Conservation (phyloP, 345 rosid species). For the Atalantia buxifolia region DNA sequence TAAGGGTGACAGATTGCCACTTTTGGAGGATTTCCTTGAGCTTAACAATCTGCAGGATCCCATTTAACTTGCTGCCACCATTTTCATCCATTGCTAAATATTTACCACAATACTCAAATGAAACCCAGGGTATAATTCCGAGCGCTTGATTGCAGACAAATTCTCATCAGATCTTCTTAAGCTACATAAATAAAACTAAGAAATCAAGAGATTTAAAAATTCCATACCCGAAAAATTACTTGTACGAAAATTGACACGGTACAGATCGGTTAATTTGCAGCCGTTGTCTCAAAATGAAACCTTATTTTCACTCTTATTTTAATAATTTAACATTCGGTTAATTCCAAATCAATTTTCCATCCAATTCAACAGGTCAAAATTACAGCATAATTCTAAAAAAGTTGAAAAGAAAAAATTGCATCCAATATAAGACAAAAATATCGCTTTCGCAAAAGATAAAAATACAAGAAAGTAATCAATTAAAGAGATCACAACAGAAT, state of each 20-base stretch:
- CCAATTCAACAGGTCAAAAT: not conserved
- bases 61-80: constrained; percentile 54
- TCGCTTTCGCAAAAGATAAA: constrained; percentile 1
- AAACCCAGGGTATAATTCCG: constrained; percentile 22
- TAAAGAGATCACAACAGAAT: not conserved
- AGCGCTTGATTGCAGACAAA: constrained; percentile 24
- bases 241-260: not conserved
- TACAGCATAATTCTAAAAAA: not conserved
- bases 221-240: not conserved
- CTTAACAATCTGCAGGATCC: constrained; percentile 79
- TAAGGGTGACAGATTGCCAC: constrained; percentile 80
- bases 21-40: constrained; percentile 84
- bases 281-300: not conserved
- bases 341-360: not conserved
- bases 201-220: not conserved
- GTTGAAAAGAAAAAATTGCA: not conserved
- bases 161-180: constrained; percentile 46
- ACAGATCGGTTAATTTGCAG: not conserved
- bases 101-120: constrained; percentile 22
- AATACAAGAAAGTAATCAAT: not conserved
- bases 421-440: constrained; percentile 1
- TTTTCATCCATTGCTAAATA: constrained; percentile 54
- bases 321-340: not conserved
- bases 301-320: not conserved
- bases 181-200: constrained; percentile 23